These are phyloP conservation scores for Curvularia sp. DNA, from an alignment of 2,329 filamentous ascomycete genomes.

Conservation along the genomic window DNA sequence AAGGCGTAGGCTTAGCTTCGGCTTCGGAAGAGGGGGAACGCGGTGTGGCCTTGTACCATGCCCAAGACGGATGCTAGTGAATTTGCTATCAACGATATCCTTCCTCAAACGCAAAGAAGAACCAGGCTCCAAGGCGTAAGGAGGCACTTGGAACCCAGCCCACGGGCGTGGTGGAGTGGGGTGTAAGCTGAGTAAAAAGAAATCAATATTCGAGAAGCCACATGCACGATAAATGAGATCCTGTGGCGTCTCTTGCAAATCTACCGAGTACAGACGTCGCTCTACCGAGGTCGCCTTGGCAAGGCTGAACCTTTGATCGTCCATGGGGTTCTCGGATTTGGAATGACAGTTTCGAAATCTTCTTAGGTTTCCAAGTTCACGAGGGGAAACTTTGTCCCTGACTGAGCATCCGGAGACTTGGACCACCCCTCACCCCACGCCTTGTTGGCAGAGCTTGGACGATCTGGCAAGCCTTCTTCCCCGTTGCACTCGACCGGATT, in stretches of 20 bases:
- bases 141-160: not conserved
- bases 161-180: not conserved
- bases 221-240: no score
- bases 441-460: not conserved
- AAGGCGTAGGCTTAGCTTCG: slow-evolving; percentile 3
- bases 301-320: not conserved
- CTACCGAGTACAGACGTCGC: not conserved
- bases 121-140: not conserved
- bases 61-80: not conserved
- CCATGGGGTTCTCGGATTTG: not conserved
- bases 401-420: not conserved
- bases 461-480: not conserved
- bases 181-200: not conserved
- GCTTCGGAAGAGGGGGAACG: slow-evolving; percentile 5
- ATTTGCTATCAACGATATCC: not conserved
- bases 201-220: not conserved
- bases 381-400: not conserved
- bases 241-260: not conserved
- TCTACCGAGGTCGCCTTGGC: not conserved
- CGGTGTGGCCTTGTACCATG: not conserved
- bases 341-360: not conserved
- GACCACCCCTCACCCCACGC: not conserved
- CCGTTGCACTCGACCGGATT: not conserved
- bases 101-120: not conserved
- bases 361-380: not conserved